Conservation (phyloP, 441 rosid species). For the Rhodomyrtus psidioides region DNA sequence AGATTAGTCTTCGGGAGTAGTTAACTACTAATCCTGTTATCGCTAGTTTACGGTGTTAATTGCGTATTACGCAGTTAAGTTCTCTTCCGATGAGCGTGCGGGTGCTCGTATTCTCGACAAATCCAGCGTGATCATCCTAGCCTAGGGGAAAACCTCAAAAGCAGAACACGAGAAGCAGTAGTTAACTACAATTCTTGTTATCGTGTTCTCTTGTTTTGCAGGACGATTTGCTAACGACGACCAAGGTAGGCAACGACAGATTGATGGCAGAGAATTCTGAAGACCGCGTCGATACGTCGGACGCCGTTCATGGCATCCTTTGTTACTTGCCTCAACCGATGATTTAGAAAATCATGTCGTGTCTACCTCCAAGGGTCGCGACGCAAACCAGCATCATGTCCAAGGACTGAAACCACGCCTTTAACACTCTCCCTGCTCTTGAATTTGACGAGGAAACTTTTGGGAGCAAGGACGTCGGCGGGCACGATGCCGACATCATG, state of each 20-base stretch:
- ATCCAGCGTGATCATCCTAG: not conserved
- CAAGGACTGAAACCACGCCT: not conserved
- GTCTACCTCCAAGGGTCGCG: not conserved
- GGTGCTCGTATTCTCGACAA: not conserved
- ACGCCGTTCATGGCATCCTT: not conserved
- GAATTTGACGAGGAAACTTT: not conserved
- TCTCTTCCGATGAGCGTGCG: not conserved
- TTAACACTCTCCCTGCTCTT: not conserved
- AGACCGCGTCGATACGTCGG: not conserved
- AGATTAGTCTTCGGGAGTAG: not conserved
- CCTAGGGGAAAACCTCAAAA: too few relatives aligned
- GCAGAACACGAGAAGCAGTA: not conserved
- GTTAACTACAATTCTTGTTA: too few relatives aligned
- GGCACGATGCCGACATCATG: not conserved
- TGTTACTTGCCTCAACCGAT: not conserved
- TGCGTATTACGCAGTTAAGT: not conserved
- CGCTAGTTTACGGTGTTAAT: too few relatives aligned
- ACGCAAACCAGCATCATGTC: not conserved
- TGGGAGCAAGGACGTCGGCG: fast-evolving
- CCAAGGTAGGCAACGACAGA: not conserved
- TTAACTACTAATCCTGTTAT: not conserved
- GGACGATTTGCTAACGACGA: not conserved
- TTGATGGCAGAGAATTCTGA: not conserved
- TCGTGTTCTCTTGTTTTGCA: not conserved
- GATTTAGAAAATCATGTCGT: not conserved